A percentile compares a stretch with the other conserved stretches of the same genome.
phyloP scores from a whole-genome alignment of 257 asterid species.

The Gynochthodes officinalis region DNA sequence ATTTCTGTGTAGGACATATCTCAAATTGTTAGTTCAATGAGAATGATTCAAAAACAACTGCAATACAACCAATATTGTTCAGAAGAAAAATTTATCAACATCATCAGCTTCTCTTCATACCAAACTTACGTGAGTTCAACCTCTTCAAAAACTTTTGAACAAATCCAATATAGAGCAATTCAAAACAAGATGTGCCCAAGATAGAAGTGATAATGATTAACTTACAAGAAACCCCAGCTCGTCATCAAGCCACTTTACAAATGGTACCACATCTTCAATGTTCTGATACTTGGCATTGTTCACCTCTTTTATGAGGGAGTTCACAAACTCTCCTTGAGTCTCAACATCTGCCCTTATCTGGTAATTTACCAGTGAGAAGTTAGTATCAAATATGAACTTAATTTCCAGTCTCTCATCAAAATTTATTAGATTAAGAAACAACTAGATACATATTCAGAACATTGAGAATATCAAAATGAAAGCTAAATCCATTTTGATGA shows the following conservation, averaged over 20 bases:
- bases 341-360: slow-evolving; percentile 90
- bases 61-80: neutral
- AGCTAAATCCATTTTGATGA: neutral
- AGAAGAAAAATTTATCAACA: neutral
- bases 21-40: neutral
- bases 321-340: slow-evolving; percentile 91
- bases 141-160: neutral
- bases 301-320: slow-evolving; percentile 73
- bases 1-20: neutral
- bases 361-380: slow-evolving; percentile 4
- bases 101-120: neutral
- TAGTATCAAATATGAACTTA: neutral
- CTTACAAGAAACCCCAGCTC: slow-evolving; percentile 92
- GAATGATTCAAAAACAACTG: neutral
- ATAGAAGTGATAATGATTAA: neutral
- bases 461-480: neutral
- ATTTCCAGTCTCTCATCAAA: neutral
- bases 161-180: neutral
- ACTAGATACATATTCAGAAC: neutral
- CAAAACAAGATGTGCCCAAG: neutral
- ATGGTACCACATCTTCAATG: slow-evolving; percentile 77
- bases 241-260: slow-evolving; percentile 92
- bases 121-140: neutral
- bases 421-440: neutral
- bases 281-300: slow-evolving; percentile 58